phyloP scores from a whole-genome alignment of 257 asterid genomes.

The Penstemon davidsonii region DNA sequence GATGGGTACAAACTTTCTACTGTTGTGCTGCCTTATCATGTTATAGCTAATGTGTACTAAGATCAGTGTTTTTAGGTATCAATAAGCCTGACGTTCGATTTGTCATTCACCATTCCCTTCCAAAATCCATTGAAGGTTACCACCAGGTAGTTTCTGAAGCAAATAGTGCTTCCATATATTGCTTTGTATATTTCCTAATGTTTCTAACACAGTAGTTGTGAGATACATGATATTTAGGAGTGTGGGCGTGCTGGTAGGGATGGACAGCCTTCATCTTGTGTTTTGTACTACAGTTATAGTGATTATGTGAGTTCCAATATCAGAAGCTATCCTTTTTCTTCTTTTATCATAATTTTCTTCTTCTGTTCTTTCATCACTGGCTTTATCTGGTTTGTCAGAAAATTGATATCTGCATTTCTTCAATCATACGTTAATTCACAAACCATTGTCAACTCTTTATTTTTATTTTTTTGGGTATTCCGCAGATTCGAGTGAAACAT shows the following conservation, averaged over 20 bases:
- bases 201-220: conserved; percentile 12
- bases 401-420: conserved; percentile 27
- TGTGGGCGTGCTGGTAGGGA: conserved; percentile 99
- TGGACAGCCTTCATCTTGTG: conserved; percentile 89
- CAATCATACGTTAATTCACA: conserved; percentile 3
- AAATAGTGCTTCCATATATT: conserved; percentile 26
- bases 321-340: conserved; percentile 20
- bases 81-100: conserved; percentile 99
- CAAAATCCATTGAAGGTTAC: conserved; percentile 97
- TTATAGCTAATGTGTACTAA: conserved; percentile 29
- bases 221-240: conserved; percentile 55
- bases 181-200: conserved; percentile 4
- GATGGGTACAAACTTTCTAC: conserved; percentile 61
- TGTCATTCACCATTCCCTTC: conserved; percentile 98
- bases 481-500: conserved; percentile 91
- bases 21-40: conserved; percentile 30
- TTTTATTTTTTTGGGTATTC: conserved; percentile 24
- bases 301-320: conserved; percentile 68
- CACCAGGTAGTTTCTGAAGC: conserved; percentile 66
- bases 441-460: conserved; percentile 14
- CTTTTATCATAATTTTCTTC: conserved; percentile 13
- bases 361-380: conserved; percentile 12
- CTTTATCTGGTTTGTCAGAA: conserved; percentile 17
- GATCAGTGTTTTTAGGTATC: conserved; percentile 61
- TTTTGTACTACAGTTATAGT: conserved; percentile 86